Evolutionary conservation across 345 rosid genomes (phyloP).

Genomic region (Nasturtium officinale): DNA sequence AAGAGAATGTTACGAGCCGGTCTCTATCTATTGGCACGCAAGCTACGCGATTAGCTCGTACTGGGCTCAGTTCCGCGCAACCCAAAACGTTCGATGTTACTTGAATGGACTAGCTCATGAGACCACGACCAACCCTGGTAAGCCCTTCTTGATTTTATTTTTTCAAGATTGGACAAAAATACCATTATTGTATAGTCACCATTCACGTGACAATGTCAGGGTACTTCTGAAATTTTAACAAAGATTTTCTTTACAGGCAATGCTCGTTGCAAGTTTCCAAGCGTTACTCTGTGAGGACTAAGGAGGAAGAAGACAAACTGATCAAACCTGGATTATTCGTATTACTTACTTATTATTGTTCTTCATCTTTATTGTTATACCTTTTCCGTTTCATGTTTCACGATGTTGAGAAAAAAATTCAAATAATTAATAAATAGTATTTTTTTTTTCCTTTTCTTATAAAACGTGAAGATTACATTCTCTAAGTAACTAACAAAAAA

Average conservation of each 20-base stretch:
- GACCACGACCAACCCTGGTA: constrained; percentile 66
- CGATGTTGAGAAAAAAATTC: constrained; percentile 1
- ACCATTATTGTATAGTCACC: not conserved
- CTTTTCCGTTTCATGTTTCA: constrained; percentile 18
- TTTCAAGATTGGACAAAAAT: not conserved
- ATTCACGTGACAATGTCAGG: not conserved
- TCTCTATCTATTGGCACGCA: constrained; percentile 58
- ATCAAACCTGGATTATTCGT: constrained; percentile 5
- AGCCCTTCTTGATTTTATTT: constrained; percentile 28
- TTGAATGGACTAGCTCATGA: constrained; percentile 72
- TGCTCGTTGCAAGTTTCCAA: constrained; percentile 44
- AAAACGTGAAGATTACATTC: not conserved
- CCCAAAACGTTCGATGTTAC: constrained; percentile 57
- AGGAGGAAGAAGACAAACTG: not conserved
- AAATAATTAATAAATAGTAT: constrained; percentile 12
- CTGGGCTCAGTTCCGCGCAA: constrained; percentile 60
- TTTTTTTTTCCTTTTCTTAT: not conserved
- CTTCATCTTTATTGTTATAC: constrained; percentile 12
- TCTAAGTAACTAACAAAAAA: not conserved
- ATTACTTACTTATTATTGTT: constrained; percentile 18
- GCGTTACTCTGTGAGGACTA: constrained; percentile 39
- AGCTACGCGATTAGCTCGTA: constrained; percentile 77
- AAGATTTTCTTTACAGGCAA: constrained; percentile 22
- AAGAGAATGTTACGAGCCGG: constrained; percentile 64
- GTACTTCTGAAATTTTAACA: not conserved